Conservation (phyloP, 441 rosid genomes). For the Croton setiger region DNA sequence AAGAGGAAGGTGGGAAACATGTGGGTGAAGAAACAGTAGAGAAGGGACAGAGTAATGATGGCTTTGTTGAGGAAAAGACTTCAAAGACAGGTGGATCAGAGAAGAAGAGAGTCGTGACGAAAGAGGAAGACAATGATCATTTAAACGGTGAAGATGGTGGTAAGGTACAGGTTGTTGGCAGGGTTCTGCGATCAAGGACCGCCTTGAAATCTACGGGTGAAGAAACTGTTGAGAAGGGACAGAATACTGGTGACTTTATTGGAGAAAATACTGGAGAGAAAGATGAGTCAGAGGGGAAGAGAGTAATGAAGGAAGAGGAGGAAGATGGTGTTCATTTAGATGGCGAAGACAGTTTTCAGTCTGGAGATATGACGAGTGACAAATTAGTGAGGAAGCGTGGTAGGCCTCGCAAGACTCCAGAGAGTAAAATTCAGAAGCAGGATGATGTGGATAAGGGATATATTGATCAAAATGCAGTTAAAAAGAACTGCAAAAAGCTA, state of each 20-base stretch:
- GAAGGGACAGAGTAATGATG: too few species aligned
- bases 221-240: constrained; percentile 14
- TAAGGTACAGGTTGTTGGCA: constrained; percentile 16
- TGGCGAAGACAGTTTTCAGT: background rate
- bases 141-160: background rate
- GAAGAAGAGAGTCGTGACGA: too few species aligned
- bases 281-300: constrained; percentile 16
- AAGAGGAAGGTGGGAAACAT: constrained; percentile 13
- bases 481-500: background rate
- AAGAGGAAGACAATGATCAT: too few species aligned
- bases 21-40: too few species aligned
- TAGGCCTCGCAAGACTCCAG: constrained; percentile 19
- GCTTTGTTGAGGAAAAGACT: too few species aligned
- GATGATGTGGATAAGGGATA: background rate
- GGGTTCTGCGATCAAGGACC: constrained; percentile 52
- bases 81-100: too few species aligned
- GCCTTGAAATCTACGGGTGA: constrained; percentile 21
- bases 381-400: constrained; percentile 17
- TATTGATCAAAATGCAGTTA: constrained; percentile 5
- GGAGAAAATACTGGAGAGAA: background rate
- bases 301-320: constrained; percentile 2
- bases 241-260: constrained; percentile 8
- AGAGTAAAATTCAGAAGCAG: background rate
- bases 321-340: constrained; percentile 17
- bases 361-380: constrained; percentile 2